These are phyloP conservation scores for Xenosphaeropsis pyriputrescens DNA, from an alignment of 2,329 filamentous ascomycete species.

Conservation along the genomic window DNA sequence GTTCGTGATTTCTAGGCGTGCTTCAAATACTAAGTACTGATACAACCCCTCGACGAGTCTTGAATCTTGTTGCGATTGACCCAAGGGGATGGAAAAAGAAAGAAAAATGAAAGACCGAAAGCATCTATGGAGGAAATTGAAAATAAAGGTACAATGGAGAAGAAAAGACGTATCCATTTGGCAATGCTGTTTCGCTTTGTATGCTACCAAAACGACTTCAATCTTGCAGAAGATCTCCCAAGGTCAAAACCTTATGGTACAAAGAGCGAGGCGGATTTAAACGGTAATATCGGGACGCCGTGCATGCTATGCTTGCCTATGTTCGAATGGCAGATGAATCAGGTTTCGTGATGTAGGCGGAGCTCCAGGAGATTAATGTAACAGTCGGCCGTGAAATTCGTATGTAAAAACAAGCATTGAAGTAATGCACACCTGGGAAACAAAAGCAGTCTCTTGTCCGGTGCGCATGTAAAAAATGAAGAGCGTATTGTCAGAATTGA, in stretches of 20 bases:
- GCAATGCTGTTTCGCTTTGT: too few species aligned
- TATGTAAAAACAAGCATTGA: slow-evolving; percentile 17
- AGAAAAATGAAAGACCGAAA: too few species aligned
- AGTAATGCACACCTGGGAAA: slow-evolving; percentile 2
- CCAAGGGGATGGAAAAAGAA: too few species aligned
- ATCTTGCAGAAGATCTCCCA: slow-evolving; percentile 2
- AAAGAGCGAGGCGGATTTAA: slow-evolving; percentile 7
- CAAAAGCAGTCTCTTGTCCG: not conserved
- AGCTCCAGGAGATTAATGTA: slow-evolving; percentile 17
- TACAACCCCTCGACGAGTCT: too few species aligned
- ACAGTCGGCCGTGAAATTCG: slow-evolving; percentile 20
- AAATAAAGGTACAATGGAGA: too few species aligned
- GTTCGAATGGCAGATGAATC: slow-evolving; percentile 10
- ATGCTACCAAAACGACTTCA: too few species aligned
- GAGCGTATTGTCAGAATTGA: slow-evolving; percentile 10
- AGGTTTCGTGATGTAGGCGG: not conserved
- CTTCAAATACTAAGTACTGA: too few species aligned
- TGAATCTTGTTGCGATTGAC: too few species aligned
- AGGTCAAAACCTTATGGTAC: slow-evolving; percentile 19
- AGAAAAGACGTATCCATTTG: too few species aligned
- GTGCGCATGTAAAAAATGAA: slow-evolving; percentile 9
- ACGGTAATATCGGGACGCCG: not conserved
- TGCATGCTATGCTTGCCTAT: slow-evolving; percentile 12
- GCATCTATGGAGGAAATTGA: too few species aligned
- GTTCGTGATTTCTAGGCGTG: too few species aligned